These are phyloP conservation scores for Diatrype stigma DNA, from an alignment of 2,329 filamentous ascomycete species.

Conservation along the genomic window DNA sequence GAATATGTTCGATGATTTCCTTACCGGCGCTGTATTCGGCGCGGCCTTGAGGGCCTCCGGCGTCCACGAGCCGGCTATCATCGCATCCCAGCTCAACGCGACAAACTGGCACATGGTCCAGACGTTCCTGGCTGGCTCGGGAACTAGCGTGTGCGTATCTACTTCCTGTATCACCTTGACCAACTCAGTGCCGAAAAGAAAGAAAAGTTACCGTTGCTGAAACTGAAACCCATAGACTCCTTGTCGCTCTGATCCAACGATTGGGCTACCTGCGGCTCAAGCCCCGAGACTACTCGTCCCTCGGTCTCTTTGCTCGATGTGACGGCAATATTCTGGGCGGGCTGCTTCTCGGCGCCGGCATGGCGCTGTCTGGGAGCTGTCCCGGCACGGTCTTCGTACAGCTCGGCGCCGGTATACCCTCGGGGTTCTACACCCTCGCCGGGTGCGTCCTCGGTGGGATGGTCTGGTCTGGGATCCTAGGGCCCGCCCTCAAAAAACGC, in stretches of 20 bases:
- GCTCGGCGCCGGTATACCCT: constrained; percentile 47
- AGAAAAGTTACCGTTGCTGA: neutral
- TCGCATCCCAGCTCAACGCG: constrained; percentile 57
- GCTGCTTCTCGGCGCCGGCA: constrained; percentile 57
- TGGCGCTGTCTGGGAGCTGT: constrained; percentile 62
- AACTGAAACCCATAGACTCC: constrained; percentile 11
- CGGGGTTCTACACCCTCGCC: constrained; percentile 47
- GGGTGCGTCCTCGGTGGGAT: constrained; percentile 56
- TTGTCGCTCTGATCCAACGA: constrained; percentile 41
- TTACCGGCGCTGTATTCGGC: constrained; percentile 57
- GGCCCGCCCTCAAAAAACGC: constrained; percentile 28
- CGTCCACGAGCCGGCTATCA: constrained; percentile 56
- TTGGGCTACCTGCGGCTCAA: constrained; percentile 38
- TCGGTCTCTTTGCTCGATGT: constrained; percentile 50
- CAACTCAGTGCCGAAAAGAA: neutral
- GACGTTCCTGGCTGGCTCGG: constrained; percentile 59
- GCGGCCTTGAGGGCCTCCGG: constrained; percentile 57
- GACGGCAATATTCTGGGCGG: constrained; percentile 66
- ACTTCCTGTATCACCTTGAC: constrained; percentile 1
- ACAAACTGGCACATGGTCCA: constrained; percentile 63
- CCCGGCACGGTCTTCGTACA: constrained; percentile 63
- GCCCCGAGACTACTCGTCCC: constrained; percentile 46
- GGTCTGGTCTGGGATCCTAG: constrained; percentile 43
- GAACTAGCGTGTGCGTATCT: constrained; percentile 53
- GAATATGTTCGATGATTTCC: constrained; percentile 18